Evolutionary conservation across 345 rosid genomes (phyloP), one percentile per base, ranked within the genome.

Genomic region (Psidium guajava): DNA sequence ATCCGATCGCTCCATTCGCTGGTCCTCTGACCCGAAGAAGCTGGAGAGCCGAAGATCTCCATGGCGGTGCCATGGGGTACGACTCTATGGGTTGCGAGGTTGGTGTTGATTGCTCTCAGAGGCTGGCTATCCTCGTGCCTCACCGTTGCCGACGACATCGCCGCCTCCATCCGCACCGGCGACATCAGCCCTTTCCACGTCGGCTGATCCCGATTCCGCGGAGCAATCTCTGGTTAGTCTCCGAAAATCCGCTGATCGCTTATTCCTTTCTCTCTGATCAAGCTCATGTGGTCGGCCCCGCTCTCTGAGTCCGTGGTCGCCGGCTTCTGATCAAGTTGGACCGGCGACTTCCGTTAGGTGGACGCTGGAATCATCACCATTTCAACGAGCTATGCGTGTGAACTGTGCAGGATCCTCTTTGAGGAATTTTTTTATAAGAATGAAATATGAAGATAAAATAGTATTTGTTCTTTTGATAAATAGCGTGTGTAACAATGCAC

Each of bases 161-260:
- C 98, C 82, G 54, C 83, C 87, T 93, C 96, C 85, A 82, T 96
- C 21, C 88, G 99, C 88, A 91, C 91, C 82, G 98, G 98, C 47
- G 98, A 96, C 90, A 95, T 97, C 86, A 95, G 98, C 40, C 95
- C 96, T 87, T 95, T 96, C 85, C 95, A 95, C 86, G 93, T 92
- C 86, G 98, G 98, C 82, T 94, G 88, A 91, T 84, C 55, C 47
- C 44, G 80, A 36, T 36, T 36, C 80, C 47, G 80, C 47, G 80
- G 24, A 21, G 47, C 47, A 47, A 21, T 69, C 80, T 21, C 80
- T 36, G 80, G 80, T 69, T 69, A 3, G 80, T 69, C 80, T 69
- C 42, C 42, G 21, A 20, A 64, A 28, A 28, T 18, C 42, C 75
- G 75, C 75, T 10, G 75, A 64, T 64, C 13, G 80, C 47, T 69